Percentiles rank a stretch among this genome's conserved stretches.
Conservation (phyloP, 2,329 filamentous ascomycete genomes). For the Dothideomycetidae sp. region DNA sequence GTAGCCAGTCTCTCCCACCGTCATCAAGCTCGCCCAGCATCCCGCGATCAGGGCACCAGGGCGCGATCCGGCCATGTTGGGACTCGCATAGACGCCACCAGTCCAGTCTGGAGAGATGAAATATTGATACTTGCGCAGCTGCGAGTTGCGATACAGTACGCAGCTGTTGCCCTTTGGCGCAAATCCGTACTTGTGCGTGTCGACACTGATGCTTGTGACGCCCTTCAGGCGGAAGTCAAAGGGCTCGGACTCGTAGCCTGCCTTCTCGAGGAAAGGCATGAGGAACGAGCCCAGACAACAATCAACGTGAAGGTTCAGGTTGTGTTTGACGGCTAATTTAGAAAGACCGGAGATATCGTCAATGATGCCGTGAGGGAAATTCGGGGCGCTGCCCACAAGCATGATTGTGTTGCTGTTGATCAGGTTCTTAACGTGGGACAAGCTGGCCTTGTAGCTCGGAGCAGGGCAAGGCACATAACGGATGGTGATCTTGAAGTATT, state of each 20-base stretch:
- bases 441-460: slow-evolving; percentile 70
- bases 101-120: slow-evolving; percentile 92
- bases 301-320: slow-evolving; percentile 84
- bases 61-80: slow-evolving; percentile 77
- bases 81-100: slow-evolving; percentile 89
- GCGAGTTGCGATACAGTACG: slow-evolving; percentile 69
- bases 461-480: slow-evolving; percentile 79
- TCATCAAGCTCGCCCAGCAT: slow-evolving; percentile 89
- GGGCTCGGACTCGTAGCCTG: slow-evolving; percentile 75
- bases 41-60: slow-evolving; percentile 90
- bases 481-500: slow-evolving; percentile 94
- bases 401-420: slow-evolving; percentile 91
- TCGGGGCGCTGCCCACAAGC: slow-evolving; percentile 86
- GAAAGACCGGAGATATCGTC: slow-evolving; percentile 84
- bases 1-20: slow-evolving; percentile 75
- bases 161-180: slow-evolving; percentile 95
- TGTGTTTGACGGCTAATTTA: slow-evolving; percentile 62
- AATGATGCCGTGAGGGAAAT: slow-evolving; percentile 96
- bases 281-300: slow-evolving; percentile 96
- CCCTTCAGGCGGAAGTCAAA: slow-evolving; percentile 93
- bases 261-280: slow-evolving; percentile 77
- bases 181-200: slow-evolving; percentile 98
- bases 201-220: slow-evolving; percentile 88
- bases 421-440: slow-evolving; percentile 62
- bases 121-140: slow-evolving; percentile 80